phyloP scores from a whole-genome alignment of 2,329 filamentous ascomycete genomes.

The Penicillium fuscoglaucum region DNA sequence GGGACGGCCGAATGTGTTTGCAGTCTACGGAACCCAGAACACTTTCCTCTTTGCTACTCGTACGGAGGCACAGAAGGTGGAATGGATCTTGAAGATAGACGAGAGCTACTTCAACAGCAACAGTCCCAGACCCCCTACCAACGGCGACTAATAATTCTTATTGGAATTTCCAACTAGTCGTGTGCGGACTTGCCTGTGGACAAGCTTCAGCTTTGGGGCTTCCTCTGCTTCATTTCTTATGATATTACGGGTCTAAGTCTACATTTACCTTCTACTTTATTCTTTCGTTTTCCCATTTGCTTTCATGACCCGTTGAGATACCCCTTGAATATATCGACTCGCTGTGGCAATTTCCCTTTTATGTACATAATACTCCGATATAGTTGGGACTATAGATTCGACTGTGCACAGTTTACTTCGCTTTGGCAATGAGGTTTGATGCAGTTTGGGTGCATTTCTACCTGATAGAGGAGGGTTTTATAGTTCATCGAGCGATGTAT shows the following conservation, averaged over 20 bases:
- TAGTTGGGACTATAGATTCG: constrained; percentile 31
- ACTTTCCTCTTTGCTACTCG: constrained; percentile 92
- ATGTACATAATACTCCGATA: constrained; percentile 40
- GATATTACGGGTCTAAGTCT: constrained; percentile 25
- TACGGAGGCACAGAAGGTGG: constrained; percentile 87
- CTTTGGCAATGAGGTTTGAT: not conserved
- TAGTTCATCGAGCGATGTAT: too few species aligned
- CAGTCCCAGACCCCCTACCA: constrained; percentile 28
- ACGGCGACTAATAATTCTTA: constrained; percentile 15
- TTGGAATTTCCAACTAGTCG: not conserved
- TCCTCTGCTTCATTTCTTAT: constrained; percentile 22
- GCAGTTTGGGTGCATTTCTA: too few species aligned
- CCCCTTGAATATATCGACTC: constrained; percentile 39
- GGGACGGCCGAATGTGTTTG: constrained; percentile 74
- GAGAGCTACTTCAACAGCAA: constrained; percentile 65
- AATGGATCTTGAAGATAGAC: constrained; percentile 96
- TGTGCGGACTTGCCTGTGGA: not conserved
- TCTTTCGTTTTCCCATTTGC: constrained; percentile 14
- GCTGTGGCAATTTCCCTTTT: constrained; percentile 30
- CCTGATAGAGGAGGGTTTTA: too few species aligned
- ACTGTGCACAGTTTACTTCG: constrained; percentile 17
- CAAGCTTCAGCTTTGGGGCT: constrained; percentile 6
- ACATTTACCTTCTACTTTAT: constrained; percentile 19
- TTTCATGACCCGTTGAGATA: constrained; percentile 40
- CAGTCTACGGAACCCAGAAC: constrained; percentile 90